Percentiles rank a stretch among this genome's conserved stretches.
Evolutionary conservation across 441 rosid genomes (phyloP).

Genomic region (Gossypium laxum): DNA sequence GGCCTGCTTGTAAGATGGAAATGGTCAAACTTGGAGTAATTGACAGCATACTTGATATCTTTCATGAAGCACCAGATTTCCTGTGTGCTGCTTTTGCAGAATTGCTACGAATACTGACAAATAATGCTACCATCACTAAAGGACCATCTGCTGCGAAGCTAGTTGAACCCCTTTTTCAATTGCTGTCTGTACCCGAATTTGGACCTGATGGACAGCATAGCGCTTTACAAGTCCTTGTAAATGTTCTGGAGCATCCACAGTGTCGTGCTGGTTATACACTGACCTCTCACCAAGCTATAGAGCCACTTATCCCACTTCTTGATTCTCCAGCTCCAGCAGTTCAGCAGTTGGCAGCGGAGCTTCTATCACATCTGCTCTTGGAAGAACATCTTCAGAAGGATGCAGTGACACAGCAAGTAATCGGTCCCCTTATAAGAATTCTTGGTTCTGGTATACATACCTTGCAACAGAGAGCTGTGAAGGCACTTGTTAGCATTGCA

Average conservation of each 20-base stretch:
- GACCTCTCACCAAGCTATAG: conserved; percentile 76
- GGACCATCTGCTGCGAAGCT: conserved; percentile 92
- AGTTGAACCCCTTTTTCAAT: conserved; percentile 78
- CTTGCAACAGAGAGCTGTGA: conserved; percentile 96
- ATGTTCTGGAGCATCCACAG: conserved; percentile 92
- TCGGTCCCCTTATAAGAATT: conserved; percentile 76
- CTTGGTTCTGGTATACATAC: conserved; percentile 89
- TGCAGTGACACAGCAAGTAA: conserved; percentile 65
- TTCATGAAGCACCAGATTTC: conserved; percentile 93
- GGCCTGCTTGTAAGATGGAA: conserved; percentile 95
- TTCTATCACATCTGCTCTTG: conserved; percentile 79
- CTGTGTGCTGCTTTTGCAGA: conserved; percentile 90
- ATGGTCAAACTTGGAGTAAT: conserved; percentile 98
- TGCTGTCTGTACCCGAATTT: conserved; percentile 76
- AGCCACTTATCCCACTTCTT: conserved; percentile 88
- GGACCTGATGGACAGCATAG: conserved; percentile 96
- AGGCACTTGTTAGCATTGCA: conserved; percentile 93
- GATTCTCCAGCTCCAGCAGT: conserved; percentile 91
- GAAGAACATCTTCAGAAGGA: conserved; percentile 95
- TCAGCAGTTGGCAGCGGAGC: conserved; percentile 98
- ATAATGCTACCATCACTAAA: conserved; percentile 91
- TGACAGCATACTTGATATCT: conserved; percentile 83
- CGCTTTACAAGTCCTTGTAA: conserved; percentile 89
- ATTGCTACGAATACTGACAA: conserved; percentile 90
- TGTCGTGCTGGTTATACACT: conserved; percentile 83